phyloP scores from a whole-genome alignment of 179 eudicot species.

The Drosera spatulata region DNA sequence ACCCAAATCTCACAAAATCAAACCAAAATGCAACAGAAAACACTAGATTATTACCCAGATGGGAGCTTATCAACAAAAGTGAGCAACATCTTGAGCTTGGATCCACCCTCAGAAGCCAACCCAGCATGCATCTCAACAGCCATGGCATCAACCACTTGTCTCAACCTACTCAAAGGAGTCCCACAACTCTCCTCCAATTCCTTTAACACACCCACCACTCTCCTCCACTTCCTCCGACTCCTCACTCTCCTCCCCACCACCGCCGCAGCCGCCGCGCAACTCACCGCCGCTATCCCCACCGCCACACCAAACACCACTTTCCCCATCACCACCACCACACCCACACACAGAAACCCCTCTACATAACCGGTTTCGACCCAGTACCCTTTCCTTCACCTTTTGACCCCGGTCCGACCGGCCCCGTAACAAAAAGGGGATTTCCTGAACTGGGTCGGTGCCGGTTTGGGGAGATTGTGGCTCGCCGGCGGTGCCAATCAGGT shows the following conservation, averaged over 20 bases:
- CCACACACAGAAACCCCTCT: conserved; percentile 1
- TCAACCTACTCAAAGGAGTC: conserved; percentile 51
- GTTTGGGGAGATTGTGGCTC: conserved; percentile 11
- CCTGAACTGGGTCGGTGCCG: conserved; percentile 4
- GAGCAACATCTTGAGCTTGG: conserved; percentile 94
- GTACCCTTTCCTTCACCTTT: conserved; percentile 4
- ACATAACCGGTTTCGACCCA: not conserved
- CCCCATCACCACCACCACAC: conserved; percentile 61
- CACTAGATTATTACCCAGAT: conserved; percentile 37
- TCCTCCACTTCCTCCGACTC: conserved; percentile 54
- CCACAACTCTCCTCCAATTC: conserved; percentile 57
- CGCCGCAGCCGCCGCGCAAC: conserved; percentile 55
- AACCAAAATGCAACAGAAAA: not conserved
- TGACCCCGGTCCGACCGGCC: conserved; percentile 8
- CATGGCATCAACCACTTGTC: conserved; percentile 93
- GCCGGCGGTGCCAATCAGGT: conserved; percentile 24
- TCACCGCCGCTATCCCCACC: conserved; percentile 54
- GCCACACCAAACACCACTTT: conserved; percentile 50
- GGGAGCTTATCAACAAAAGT: conserved; percentile 74
- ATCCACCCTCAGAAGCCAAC: conserved; percentile 90
- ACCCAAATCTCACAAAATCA: not conserved
- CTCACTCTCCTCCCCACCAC: conserved; percentile 57
- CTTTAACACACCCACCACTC: conserved; percentile 38
- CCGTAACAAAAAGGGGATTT: not conserved
- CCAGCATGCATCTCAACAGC: conserved; percentile 99